These are phyloP conservation scores for Tylopilus subfusipes DNA, from an alignment of 768 basidiomycete genomes.

Conservation along the genomic window DNA sequence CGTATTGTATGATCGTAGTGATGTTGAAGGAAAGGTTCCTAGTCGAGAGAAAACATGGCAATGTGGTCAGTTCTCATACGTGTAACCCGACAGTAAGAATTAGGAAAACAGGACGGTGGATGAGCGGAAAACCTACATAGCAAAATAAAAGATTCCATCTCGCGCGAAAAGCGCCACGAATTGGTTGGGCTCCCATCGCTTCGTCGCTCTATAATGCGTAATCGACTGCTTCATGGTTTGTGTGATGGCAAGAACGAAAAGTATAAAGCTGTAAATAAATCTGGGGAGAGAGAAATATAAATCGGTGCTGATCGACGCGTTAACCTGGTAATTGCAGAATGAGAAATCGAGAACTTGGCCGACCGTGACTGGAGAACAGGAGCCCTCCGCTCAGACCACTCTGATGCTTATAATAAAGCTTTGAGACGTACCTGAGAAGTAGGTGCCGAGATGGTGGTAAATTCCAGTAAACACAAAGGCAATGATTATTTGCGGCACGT, in stretches of 20 bases:
- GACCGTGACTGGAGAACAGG: not conserved
- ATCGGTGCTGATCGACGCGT: not conserved
- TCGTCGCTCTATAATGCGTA: not conserved
- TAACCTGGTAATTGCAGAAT: not conserved
- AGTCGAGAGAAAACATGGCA: not conserved
- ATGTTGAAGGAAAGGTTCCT: not conserved
- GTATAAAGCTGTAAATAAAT: not conserved
- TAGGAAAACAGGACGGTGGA: not conserved
- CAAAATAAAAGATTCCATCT: constrained; percentile 6
- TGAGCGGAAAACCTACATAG: not conserved
- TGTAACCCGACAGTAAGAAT: not conserved
- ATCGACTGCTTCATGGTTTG: not conserved
- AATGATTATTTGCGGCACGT: not conserved
- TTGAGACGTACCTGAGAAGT: not conserved
- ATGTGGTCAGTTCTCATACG: not conserved
- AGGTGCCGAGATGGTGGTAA: not conserved
- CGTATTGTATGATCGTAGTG: not conserved
- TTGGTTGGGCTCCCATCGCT: not conserved
- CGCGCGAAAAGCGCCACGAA: not conserved
- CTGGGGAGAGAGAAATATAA: not conserved
- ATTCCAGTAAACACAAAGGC: not conserved
- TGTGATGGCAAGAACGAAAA: not conserved
- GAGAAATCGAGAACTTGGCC: not conserved
- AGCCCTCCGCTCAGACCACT: not conserved
- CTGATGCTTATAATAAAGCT: too few species aligned